A percentile compares a stretch with the other conserved stretches of the same genome.
Conservation (phyloP, 2,329 filamentous ascomycete genomes). For the Neonectria coccinea region DNA sequence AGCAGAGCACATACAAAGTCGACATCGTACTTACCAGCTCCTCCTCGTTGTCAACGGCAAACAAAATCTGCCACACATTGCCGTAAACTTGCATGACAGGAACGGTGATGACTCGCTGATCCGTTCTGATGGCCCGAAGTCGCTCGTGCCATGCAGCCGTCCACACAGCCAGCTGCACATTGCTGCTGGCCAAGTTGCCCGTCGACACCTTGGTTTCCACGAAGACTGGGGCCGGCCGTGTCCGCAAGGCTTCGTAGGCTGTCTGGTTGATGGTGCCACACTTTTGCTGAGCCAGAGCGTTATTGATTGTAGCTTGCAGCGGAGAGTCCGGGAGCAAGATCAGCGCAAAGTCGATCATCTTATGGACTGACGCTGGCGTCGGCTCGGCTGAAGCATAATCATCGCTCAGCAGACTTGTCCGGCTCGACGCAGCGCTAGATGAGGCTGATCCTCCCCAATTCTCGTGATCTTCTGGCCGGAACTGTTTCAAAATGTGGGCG, state of each 20-base stretch:
- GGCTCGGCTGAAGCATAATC: too few species aligned
- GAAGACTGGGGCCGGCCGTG: slow-evolving; percentile 14
- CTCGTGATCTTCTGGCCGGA: not conserved
- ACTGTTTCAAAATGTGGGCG: not conserved
- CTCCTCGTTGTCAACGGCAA: slow-evolving; percentile 5
- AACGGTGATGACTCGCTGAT: slow-evolving; percentile 1
- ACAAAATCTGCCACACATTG: slow-evolving; percentile 14
- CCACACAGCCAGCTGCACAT: slow-evolving; percentile 18
- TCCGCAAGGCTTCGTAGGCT: not conserved
- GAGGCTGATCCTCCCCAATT: too few species aligned
- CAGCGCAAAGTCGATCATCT: not conserved
- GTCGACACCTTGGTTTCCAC: slow-evolving; percentile 19
- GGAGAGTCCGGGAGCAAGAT: not conserved
- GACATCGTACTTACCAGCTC: slow-evolving; percentile 5
- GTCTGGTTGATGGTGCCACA: slow-evolving; percentile 10
- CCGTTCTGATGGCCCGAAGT: not conserved
- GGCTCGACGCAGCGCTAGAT: too few species aligned
- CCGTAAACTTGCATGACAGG: slow-evolving; percentile 17
- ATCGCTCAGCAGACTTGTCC: too few species aligned
- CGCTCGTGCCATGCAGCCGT: slow-evolving; percentile 17
- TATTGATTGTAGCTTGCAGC: not conserved
- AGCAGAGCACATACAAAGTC: not conserved
- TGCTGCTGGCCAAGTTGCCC: slow-evolving; percentile 1
- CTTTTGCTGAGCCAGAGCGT: not conserved
- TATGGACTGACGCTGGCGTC: not conserved